Conservation (phyloP, 768 basidiomycete genomes). For the Fomitopsis pulvina region DNA sequence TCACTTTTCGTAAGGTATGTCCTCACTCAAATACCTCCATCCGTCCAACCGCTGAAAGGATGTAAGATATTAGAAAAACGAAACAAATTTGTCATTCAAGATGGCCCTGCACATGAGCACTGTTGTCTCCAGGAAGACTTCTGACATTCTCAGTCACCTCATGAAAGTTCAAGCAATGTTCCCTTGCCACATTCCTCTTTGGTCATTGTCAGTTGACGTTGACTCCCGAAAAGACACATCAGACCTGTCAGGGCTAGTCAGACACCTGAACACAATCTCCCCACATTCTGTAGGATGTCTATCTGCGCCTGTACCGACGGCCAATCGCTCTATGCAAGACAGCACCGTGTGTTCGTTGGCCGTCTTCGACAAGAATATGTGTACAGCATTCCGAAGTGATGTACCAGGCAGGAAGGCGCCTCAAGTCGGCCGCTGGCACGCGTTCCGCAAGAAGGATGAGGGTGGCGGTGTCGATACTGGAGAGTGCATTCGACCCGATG, state of each 20-base stretch:
- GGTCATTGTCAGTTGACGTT: conserved; percentile 43
- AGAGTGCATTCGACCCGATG: conserved; percentile 5
- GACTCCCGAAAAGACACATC: conserved; percentile 39
- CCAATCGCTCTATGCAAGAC: conserved; percentile 12
- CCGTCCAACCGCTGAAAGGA: too few relatives aligned
- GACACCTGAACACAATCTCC: conserved; percentile 17
- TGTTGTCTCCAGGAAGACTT: conserved; percentile 9
- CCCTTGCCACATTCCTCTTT: conserved; percentile 11
- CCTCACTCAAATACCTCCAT: too few relatives aligned
- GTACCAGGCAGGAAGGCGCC: conserved; percentile 50
- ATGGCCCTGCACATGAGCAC: conserved; percentile 16
- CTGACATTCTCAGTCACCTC: conserved; percentile 11
- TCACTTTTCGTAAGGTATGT: too few relatives aligned
- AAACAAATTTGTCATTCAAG: too few relatives aligned
- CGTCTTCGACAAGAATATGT: conserved; percentile 36
- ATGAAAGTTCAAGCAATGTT: neutral
- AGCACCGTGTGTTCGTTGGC: conserved; percentile 52
- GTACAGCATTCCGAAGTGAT: conserved; percentile 52
- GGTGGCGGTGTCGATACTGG: neutral
- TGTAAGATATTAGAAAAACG: too few relatives aligned
- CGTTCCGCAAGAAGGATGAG: conserved; percentile 38
- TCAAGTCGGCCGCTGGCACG: conserved; percentile 72
- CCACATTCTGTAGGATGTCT: conserved; percentile 54
- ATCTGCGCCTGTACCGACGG: conserved; percentile 37
- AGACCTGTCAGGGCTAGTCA: conserved; percentile 28